These are phyloP conservation scores for Fagus crenata DNA, from an alignment of 306 rosid species.

Conservation along the genomic window DNA sequence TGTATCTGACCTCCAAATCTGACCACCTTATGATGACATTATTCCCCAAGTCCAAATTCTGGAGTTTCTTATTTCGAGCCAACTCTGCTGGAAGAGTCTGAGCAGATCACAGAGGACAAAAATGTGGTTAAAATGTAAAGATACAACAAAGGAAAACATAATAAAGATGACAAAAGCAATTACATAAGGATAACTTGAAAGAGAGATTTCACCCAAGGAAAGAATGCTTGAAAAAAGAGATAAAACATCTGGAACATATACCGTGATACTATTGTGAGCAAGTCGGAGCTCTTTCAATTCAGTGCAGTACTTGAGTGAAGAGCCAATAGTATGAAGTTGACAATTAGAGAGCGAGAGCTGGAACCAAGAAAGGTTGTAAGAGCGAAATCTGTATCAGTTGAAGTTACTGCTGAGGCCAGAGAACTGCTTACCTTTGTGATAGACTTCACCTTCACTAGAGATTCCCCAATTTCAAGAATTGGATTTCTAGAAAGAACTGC, in stretches of 20 bases:
- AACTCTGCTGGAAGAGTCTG: conserved; percentile 83
- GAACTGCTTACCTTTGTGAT: conserved; percentile 57
- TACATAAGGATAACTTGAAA: not conserved
- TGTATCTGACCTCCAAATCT: conserved; percentile 63
- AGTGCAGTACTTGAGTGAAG: conserved; percentile 68
- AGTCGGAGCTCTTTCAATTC: conserved; percentile 85
- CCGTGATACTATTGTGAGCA: conserved; percentile 79
- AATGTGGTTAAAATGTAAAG: not conserved
- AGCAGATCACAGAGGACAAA: conserved; percentile 18
- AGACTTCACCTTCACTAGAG: conserved; percentile 62
- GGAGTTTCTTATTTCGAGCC: conserved; percentile 63
- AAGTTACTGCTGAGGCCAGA: conserved; percentile 21
- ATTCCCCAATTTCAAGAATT: conserved; percentile 63
- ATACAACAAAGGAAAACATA: not conserved
- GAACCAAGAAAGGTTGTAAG: conserved; percentile 29
- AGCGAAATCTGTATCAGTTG: conserved; percentile 26
- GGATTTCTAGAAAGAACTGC: conserved; percentile 93
- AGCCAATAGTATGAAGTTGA: conserved; percentile 59
- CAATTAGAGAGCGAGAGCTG: conserved; percentile 90
- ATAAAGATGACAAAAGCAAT: conserved; percentile 1
- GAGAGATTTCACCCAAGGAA: conserved; percentile 13
- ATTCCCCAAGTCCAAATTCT: conserved; percentile 80
- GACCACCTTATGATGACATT: conserved; percentile 77
- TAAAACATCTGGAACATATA: conserved; percentile 26
- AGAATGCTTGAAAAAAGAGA: conserved; percentile 9